phyloP scores from a whole-genome alignment of 192 early-diverging fungal species.

The Mortierella alpina region DNA sequence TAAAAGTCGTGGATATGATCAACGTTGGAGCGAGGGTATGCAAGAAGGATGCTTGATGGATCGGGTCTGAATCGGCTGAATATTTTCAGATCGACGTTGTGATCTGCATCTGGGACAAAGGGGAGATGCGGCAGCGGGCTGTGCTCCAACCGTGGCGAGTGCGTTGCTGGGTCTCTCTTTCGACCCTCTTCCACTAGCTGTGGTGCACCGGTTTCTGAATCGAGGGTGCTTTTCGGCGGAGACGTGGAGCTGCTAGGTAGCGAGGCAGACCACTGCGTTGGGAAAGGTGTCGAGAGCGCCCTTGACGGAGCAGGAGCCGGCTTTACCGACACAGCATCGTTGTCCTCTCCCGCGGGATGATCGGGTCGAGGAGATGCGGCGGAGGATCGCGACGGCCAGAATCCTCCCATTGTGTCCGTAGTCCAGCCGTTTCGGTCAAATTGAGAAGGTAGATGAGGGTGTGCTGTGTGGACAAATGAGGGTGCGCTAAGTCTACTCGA shows the following conservation, averaged over 20 bases:
- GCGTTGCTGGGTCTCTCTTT: neutral
- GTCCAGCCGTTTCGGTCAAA: neutral
- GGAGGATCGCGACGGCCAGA: conserved; percentile 24
- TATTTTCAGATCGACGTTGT: conserved; percentile 20
- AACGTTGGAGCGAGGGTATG: conserved; percentile 34
- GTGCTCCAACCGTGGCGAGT: conserved; percentile 13
- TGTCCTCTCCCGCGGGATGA: neutral
- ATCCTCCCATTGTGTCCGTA: conserved; percentile 33
- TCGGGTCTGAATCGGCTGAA: conserved; percentile 22
- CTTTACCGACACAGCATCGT: conserved; percentile 19
- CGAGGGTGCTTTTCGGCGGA: neutral
- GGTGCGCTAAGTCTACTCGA: too few species aligned
- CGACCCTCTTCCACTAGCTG: too few species aligned
- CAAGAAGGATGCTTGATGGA: conserved; percentile 31
- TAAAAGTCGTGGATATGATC: conserved; percentile 52
- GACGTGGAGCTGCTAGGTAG: neutral
- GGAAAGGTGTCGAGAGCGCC: conserved; percentile 32
- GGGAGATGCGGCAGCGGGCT: conserved; percentile 25
- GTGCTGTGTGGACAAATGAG: neutral
- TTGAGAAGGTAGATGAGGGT: neutral
- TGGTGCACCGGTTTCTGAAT: neutral
- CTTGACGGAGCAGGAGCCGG: conserved; percentile 28
- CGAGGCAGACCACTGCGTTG: conserved; percentile 8
- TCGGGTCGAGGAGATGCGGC: conserved; percentile 14
- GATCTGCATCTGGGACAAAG: conserved; percentile 32